Base-by-base conservation (phyloP, 129 eudicot species). In the Pseudognaphalium luteoalbum region DNA sequence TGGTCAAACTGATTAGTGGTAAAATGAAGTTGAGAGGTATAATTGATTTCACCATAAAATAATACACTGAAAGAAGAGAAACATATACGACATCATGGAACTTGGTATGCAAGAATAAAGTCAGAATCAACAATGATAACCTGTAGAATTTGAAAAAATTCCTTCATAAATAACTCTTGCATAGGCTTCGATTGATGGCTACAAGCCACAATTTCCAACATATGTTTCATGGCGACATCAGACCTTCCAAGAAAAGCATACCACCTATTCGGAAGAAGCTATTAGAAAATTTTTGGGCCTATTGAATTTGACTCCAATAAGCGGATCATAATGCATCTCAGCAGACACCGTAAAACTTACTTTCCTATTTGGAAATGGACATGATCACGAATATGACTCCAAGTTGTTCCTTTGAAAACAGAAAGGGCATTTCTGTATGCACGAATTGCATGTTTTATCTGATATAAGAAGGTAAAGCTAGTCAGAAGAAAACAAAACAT, bases 401-500 rank as follows among this genome's bases (percentile, higher is more conserved):
- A 94, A 20, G 91, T 76, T 39, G 97, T 91, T 78, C 90, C 93
- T 68, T 85, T 91, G 71, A 94, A 94, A 42, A 91, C 97, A 29
- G 91, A 82, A 78, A 94, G 96, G 14, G 99, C 97, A 51, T 83
- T 80, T 86, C 86, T 82, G 80, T 94, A 94, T 67, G 96, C 88
- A 67, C 99, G 95, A 83, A 94, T 91, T 57, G 97, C 98, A 86
- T 94, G 98, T 77, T 89, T 94, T 76, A 87, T 82, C 98, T 94
- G 88, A 84, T 63, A 81, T 65, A 56, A 44, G 16, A 69, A 80
- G 68, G 78, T 47, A 79, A 59, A 47, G 78, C 17, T 72, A 74
- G 57, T 76, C 29, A 67, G 83, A 69, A 73, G 54, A 52, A 20
- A 35, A 32, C 42, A 28, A 62, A n/a, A 21, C 71, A 75, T n/a